Percentiles rank a stretch among this genome's conserved stretches.
These are phyloP conservation scores for Collybiopsis confluens DNA, from an alignment of 768 basidiomycete species.

Conservation along the genomic window DNA sequence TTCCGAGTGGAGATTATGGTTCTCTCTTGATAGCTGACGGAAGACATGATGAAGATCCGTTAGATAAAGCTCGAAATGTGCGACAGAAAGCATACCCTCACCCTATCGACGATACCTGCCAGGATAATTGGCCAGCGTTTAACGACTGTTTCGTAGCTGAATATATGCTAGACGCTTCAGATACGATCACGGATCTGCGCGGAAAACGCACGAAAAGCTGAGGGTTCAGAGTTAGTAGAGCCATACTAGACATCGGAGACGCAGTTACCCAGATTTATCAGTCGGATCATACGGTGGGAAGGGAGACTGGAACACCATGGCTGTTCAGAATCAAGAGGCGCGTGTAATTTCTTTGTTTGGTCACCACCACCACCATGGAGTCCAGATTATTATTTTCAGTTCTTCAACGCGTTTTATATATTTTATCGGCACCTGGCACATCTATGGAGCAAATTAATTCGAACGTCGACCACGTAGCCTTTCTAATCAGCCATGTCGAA, in stretches of 20 bases:
- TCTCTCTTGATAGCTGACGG: conserved; percentile 62
- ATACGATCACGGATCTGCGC: too few relatives aligned
- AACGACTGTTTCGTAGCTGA: conserved; percentile 73
- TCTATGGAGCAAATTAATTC: neutral
- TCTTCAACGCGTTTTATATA: conserved; percentile 1
- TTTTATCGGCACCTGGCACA: neutral
- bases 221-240: neutral
- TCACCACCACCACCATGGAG: too few relatives aligned
- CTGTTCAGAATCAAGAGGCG: neutral
- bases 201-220: conserved; percentile 59
- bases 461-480: neutral
- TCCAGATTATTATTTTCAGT: neutral
- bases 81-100: too few relatives aligned
- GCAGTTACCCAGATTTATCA: conserved; percentile 56
- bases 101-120: conserved; percentile 76
- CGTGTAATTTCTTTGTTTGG: neutral
- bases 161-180: neutral
- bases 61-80: too few relatives aligned
- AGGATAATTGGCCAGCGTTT: conserved; percentile 84
- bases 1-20: conserved; percentile 50
- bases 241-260: conserved; percentile 1
- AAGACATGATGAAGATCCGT: too few relatives aligned
- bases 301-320: conserved; percentile 43
- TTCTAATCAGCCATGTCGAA: neutral
- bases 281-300: conserved; percentile 72